Evolutionary conservation across 306 rosid genomes (phyloP), one percentile per base, ranked within the genome.

Genomic region (Albizia julibrissin): DNA sequence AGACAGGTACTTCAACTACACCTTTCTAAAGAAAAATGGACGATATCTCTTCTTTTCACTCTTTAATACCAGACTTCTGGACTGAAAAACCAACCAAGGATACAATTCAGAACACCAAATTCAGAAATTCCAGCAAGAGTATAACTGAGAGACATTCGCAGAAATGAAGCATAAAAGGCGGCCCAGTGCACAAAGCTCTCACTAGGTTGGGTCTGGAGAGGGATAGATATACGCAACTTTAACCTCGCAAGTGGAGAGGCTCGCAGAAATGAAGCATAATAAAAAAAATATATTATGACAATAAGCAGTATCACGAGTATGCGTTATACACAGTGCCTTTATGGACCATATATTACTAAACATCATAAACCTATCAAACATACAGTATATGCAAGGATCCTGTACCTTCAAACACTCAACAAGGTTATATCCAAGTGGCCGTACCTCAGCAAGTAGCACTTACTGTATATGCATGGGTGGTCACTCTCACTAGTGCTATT

Each of bases 21-120:
- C 99, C 99, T 93, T 93, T 87, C 95, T 88, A 88, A 95, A 95
- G 90, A 95, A 95, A 31, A 89, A 89, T 52, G 97, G 98, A 80
- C 98, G 98, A 84, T 93, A 95, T 83, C 94, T 87, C 90, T 89
- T 93, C 79, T 91, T 83, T 84, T 91, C 87, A 88, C 90, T 93
- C 86, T 88, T 88, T 78, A 95, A 82, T 69, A 95, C 65, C 92
- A 95, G 86, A 90, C 94, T 93, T 85, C 76, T 89, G 39, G 99
- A 91, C 99, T 95, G 88, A 82, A 27, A 62, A 84, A 87, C 50
- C 43, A 66, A 82, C 75, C 83, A 80, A 77, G 37, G 78, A 66
- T 75, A 79, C 61, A 58, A 56, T 31, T 89, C 68, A 79, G 74
- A 83, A 74, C 13, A 42, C 71, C 71, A 47, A 76, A 81, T 49